These are phyloP conservation scores for Debaryomyces psychrophilus DNA, from an alignment of 1,139 yeast species.

Conservation along the genomic window DNA sequence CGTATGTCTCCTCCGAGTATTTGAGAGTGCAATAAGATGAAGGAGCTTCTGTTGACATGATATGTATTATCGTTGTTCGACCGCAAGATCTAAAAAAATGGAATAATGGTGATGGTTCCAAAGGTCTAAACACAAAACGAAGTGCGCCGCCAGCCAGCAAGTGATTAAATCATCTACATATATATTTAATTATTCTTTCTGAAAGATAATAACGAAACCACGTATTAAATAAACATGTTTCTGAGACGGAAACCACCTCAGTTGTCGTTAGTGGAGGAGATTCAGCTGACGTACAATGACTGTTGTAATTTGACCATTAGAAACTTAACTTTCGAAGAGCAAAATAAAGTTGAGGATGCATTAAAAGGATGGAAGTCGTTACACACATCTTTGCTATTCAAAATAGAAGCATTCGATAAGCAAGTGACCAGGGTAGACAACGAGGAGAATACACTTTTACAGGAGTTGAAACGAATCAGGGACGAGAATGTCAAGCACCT, in stretches of 20 bases:
- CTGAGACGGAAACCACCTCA: constrained; percentile 62
- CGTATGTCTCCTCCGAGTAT: too few species aligned
- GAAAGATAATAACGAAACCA: not conserved
- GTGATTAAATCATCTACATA: constrained; percentile 3
- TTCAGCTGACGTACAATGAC: constrained; percentile 63
- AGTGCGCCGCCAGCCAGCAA: constrained; percentile 10
- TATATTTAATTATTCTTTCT: constrained; percentile 1
- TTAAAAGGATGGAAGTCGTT: constrained; percentile 72
- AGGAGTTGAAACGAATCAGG: constrained; percentile 51
- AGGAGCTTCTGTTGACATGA: too few species aligned
- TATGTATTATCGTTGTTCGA: not conserved
- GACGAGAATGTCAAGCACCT: constrained; percentile 55
- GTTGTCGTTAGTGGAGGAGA: constrained; percentile 53
- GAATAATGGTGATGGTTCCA: constrained; percentile 6
- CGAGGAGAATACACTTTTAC: constrained; percentile 48
- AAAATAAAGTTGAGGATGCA: constrained; percentile 55
- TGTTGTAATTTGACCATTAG: constrained; percentile 60
- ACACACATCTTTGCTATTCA: constrained; percentile 60
- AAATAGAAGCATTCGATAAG: constrained; percentile 58
- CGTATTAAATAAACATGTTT: constrained; percentile 30
- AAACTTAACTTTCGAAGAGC: constrained; percentile 61
- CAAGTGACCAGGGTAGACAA: constrained; percentile 34
- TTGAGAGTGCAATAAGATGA: too few species aligned
- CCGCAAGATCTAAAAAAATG: not conserved
- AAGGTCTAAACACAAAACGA: constrained; percentile 8